phyloP scores from a whole-genome alignment of 352 stramenopile species.

The Pythium phragmitis region DNA sequence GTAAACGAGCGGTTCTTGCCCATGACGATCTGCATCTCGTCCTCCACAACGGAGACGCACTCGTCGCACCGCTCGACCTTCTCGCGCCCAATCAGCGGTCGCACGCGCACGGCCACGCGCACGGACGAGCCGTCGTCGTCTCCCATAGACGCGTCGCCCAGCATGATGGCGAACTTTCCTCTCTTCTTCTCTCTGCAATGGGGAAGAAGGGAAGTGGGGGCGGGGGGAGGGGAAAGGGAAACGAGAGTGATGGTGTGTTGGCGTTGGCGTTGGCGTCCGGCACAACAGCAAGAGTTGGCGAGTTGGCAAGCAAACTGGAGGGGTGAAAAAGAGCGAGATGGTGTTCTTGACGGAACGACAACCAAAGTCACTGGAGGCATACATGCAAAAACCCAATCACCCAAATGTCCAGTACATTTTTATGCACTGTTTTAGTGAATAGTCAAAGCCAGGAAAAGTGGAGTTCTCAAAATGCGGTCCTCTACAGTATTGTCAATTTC shows the following conservation, averaged over 20 bases:
- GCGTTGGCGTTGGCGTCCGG: background rate
- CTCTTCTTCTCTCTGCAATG: background rate
- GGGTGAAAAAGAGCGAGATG: background rate
- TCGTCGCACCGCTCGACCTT: conserved; percentile 89
- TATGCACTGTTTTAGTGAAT: background rate
- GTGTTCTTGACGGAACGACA: conserved; percentile 6
- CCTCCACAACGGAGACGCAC: conserved; percentile 81
- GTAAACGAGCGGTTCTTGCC: conserved; percentile 89
- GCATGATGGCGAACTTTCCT: background rate
- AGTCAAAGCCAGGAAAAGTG: too few species aligned
- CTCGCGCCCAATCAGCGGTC: conserved; percentile 83
- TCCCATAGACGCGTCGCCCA: conserved; percentile 17
- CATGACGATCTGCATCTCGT: conserved; percentile 84
- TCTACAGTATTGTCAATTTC: too few species aligned
- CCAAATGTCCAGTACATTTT: background rate
- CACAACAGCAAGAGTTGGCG: background rate
- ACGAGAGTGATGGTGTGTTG: conserved; percentile 15
- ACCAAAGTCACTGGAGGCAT: conserved; percentile 7
- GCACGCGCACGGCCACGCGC: conserved; percentile 83
- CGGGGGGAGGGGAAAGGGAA: background rate
- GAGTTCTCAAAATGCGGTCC: too few species aligned
- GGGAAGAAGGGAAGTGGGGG: background rate
- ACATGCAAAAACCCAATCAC: conserved; percentile 8
- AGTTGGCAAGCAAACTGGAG: background rate
- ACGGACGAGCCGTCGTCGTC: conserved; percentile 67